Percentiles rank a stretch among this genome's conserved stretches.
These are phyloP conservation scores for Pichia deserticola DNA, from an alignment of 805 yeast species.

Conservation along the genomic window DNA sequence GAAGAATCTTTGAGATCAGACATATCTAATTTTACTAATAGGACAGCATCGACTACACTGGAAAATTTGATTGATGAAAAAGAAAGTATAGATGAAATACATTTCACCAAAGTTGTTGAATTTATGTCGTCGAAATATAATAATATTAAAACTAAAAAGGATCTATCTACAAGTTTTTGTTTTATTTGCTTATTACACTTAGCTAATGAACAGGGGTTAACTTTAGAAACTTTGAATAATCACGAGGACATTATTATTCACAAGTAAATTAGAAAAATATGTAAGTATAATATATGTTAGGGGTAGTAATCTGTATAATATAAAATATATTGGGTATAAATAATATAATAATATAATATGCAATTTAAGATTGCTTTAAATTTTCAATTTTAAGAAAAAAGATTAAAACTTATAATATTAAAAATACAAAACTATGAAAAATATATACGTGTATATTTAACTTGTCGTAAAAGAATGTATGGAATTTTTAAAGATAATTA, in stretches of 20 bases:
- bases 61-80: constrained; percentile 1
- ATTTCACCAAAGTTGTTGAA: constrained; percentile 30
- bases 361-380: too few species aligned
- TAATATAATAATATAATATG: too few species aligned
- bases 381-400: too few species aligned
- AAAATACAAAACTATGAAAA: too few species aligned
- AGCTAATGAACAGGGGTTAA: constrained; percentile 42
- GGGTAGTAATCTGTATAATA: not conserved
- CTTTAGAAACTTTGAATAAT: constrained; percentile 29
- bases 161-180: constrained; percentile 43
- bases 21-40: not conserved
- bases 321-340: not conserved
- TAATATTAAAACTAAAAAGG: constrained; percentile 29
- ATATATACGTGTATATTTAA: too few species aligned
- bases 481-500: not conserved
- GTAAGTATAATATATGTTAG: not conserved
- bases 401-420: too few species aligned
- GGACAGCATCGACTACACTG: not conserved
- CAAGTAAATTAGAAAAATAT: constrained; percentile 8
- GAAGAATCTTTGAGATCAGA: not conserved
- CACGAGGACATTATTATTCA: constrained; percentile 32
- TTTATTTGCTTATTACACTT: constrained; percentile 43
- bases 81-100: constrained; percentile 11
- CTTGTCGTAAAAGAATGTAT: not conserved
- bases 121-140: constrained; percentile 31